A percentile compares a stretch with the other conserved stretches of the same genome.
Evolutionary conservation across 129 eudicot genomes (phyloP).

Genomic region (sunflower (Helianthus annuus)): HanXRQr2.0-SUNRISE NC_035448.2:157975093-157975592

Average conservation of each 20-base stretch:
- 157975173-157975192: slow-evolving; percentile 1
- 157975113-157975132: slow-evolving; percentile 6
- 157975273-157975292: background rate
- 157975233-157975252: background rate
- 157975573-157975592: background rate
- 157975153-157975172: slow-evolving; percentile 14
- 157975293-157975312: background rate
- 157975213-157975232: background rate
- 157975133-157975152: background rate
- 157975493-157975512: background rate
- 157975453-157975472: slow-evolving; percentile 16
- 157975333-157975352: background rate
- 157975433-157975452: slow-evolving; percentile 17
- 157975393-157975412: background rate
- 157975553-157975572: background rate
- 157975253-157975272: slow-evolving; percentile 13
- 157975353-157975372: slow-evolving; percentile 6
- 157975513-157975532: too few relatives aligned
- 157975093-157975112: background rate
- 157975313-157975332: slow-evolving; percentile 14
- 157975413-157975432: background rate
- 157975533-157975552: background rate
- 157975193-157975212: slow-evolving; percentile 3
- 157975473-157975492: slow-evolving; percentile 3
- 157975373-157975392: background rate